Evolutionary conservation across 1,139 yeast genomes (phyloP).

Genomic region (Pichia sp.): DNA sequence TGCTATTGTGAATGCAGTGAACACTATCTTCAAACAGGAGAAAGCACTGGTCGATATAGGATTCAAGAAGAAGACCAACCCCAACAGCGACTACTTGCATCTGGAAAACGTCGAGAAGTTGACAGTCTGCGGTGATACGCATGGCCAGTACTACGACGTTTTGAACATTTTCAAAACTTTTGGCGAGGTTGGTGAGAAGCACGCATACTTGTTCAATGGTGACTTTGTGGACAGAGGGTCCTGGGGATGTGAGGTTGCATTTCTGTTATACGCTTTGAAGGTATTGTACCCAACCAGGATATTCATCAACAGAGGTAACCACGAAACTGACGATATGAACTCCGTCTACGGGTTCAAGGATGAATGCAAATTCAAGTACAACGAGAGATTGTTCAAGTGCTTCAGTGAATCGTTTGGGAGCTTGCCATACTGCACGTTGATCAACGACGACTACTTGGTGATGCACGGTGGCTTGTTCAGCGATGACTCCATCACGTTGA

Average conservation of each 20-base stretch:
- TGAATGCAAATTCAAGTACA: slow-evolving; percentile 88
- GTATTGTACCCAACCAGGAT: slow-evolving; percentile 69
- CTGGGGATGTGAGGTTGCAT: slow-evolving; percentile 96
- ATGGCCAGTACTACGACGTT: slow-evolving; percentile 92
- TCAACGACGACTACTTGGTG: slow-evolving; percentile 72
- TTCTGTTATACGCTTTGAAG: slow-evolving; percentile 74
- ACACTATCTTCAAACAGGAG: slow-evolving; percentile 60
- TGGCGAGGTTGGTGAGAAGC: slow-evolving; percentile 61
- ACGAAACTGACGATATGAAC: slow-evolving; percentile 96
- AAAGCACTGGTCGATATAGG: slow-evolving; percentile 72
- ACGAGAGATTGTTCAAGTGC: slow-evolving; percentile 75
- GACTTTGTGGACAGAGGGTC: slow-evolving; percentile 98
- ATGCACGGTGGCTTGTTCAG: slow-evolving; percentile 97
- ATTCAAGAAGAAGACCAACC: slow-evolving; percentile 37
- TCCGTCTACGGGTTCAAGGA: slow-evolving; percentile 95
- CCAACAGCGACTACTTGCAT: slow-evolving; percentile 17
- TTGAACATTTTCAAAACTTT: slow-evolving; percentile 69
- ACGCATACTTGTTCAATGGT: slow-evolving; percentile 85
- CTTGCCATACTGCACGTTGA: slow-evolving; percentile 80
- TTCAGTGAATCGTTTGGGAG: slow-evolving; percentile 85
- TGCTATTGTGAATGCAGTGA: slow-evolving; percentile 73
- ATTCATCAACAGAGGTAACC: slow-evolving; percentile 89
- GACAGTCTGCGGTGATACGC: slow-evolving; percentile 96
- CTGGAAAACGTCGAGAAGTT: slow-evolving; percentile 37
- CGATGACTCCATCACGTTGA: slow-evolving; percentile 62